Evolutionary conservation across 768 basidiomycete species (phyloP), one percentile per base, ranked within the genome.

Genomic region (Trametopsis cervina): DNA sequence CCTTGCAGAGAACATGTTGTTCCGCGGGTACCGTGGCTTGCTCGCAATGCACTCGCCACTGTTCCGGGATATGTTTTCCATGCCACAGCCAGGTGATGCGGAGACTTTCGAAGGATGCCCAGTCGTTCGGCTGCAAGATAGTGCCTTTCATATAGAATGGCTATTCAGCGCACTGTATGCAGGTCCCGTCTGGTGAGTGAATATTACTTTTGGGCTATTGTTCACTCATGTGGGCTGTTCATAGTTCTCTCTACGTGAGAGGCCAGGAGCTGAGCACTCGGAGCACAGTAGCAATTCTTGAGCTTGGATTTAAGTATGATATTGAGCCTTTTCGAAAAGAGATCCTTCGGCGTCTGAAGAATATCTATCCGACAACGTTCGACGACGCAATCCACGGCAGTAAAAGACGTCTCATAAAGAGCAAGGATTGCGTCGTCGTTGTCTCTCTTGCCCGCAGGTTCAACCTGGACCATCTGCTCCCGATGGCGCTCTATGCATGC

Each of bases 21-120:
- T 54, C 44, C 53, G 56, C n/a, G 59, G 61, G 7, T 57, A 50
- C 38, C 41, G 52, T n/a, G 55, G 47, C 20, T 40, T 62, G 18
- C 48, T 63, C 13, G 27, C 59, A 17, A 23, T 40, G n/a, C 53
- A 50, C 11, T 60, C 60, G 7, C 44, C 59, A 0, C 51, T 63
- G 6, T 63, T 60, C 46, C 42, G 40, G 4, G 57, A 57, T 24
- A 52, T 61, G 48, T 48, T 58, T 17, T 35, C 55, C 2, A 39
- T 60, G 13, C 55, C 57, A 0, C 50, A 56, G 39, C 57, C 55
- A 4, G 33, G 21, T 20, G 45, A 40, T 20, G 35, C 17, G 5
- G 46, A 47, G 22, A 23, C 1, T 15, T 29, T 33, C 11, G 43
- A 38, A 18, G 50, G 35, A 3, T 23, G 22, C 20, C 37, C 50